Base-by-base conservation (phyloP, 345 rosid genomes). In the Sonneratia caseolaris region DNA sequence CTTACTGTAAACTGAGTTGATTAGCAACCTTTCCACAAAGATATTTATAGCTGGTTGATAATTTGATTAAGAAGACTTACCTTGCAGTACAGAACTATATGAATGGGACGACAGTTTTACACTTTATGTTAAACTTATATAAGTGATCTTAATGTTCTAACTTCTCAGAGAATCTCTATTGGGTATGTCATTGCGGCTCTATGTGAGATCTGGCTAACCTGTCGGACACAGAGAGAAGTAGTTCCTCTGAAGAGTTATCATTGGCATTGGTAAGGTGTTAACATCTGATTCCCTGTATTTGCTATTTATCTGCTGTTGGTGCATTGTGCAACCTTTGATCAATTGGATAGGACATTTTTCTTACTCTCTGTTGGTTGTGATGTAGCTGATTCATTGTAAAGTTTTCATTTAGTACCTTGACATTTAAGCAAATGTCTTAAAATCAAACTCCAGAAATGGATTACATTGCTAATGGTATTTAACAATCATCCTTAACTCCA, bases 141-240 rank as follows among this genome's bases (percentile, higher is more conserved):
- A 21, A 22, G 16, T n/a, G 38, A 27, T 1, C 7, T 27, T 27
- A 7, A 2, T 27, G 37, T 7, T 61, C 4, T 43, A 32, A 37
- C 72, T 24, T 78, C 73, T 75, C 84, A 84, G 87, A 84, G 84
- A 76, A 84, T 84, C 76, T 76, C 87, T 32, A 73, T 81, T 67
- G 87, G 84, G 19, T 84, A 84, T 71, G 0, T 79, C 64, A 71
- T 74, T 70, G 81, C 81, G 3, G 87, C 84, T 74, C 64, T 81
- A 61, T 84, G 87, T 53, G 84, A 81, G 78, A 76, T 84, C 21
- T 84, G 87, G 87, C 81, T 84, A 62, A 75, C 87, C 7, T 18
- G 70, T 71, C 73, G 74, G 77, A 68, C 61, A 37, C 68, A 27
- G 15, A 76, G 67, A 62, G 79, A 68, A 69, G 35, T 61, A 47